A percentile compares a stretch with the other conserved stretches of the same genome.
phyloP scores from a whole-genome alignment of 2,329 filamentous ascomycete species.

The Curvularia spicifera region DNA sequence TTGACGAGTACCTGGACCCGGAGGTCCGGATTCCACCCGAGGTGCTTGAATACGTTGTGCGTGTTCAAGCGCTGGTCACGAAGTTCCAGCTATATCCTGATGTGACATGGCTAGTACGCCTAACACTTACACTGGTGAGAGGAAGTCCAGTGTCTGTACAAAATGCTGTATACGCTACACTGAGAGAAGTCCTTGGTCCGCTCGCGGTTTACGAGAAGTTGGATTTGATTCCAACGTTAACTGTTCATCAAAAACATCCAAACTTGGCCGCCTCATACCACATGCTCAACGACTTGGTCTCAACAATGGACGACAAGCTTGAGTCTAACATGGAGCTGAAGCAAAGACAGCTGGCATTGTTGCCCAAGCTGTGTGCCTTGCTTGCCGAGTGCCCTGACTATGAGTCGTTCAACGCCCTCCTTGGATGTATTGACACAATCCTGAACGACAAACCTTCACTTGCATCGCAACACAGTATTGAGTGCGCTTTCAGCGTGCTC shows the following conservation, averaged over 20 bases:
- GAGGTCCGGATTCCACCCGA: constrained; percentile 13
- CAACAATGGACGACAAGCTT: constrained; percentile 36
- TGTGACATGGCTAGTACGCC: constrained; percentile 27
- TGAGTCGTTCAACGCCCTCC: constrained; percentile 57
- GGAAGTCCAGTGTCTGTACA: constrained; percentile 19
- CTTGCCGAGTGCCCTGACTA: constrained; percentile 60
- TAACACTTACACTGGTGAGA: constrained; percentile 32
- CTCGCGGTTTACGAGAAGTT: constrained; percentile 32
- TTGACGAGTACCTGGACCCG: constrained; percentile 27
- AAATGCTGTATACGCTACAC: constrained; percentile 20
- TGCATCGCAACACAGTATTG: constrained; percentile 53
- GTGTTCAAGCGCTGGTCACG: constrained; percentile 29
- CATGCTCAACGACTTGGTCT: constrained; percentile 37
- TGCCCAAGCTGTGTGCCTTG: constrained; percentile 35
- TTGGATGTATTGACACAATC: constrained; percentile 58
- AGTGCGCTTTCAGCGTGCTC: constrained; percentile 50
- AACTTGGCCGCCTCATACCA: constrained; percentile 27
- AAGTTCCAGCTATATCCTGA: constrained; percentile 35
- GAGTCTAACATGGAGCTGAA: constrained; percentile 31
- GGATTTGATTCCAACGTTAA: constrained; percentile 24
- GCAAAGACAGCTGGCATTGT: constrained; percentile 36
- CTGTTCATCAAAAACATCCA: constrained; percentile 11
- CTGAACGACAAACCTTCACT: constrained; percentile 46
- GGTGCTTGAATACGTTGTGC: constrained; percentile 27
- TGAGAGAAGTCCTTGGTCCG: constrained; percentile 24